These are phyloP conservation scores for Clonostachys rhizophaga DNA, from an alignment of 2,329 filamentous ascomycete genomes.

Conservation along the genomic window DNA sequence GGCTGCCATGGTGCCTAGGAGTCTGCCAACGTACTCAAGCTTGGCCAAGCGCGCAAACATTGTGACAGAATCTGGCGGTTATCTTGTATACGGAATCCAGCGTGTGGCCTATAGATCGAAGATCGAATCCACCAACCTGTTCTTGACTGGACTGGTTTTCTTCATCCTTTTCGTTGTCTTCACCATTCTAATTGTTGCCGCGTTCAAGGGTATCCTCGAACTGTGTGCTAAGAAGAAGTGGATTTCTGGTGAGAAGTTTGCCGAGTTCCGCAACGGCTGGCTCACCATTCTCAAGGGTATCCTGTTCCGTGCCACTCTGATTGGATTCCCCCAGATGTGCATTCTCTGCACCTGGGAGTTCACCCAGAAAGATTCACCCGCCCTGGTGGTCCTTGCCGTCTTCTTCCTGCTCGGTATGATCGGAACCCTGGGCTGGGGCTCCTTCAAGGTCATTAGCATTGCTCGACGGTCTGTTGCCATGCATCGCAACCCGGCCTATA, in stretches of 20 bases:
- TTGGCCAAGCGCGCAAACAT: slow-evolving; percentile 52
- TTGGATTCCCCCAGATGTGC: slow-evolving; percentile 87
- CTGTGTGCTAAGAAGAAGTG: slow-evolving; percentile 66
- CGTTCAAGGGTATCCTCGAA: slow-evolving; percentile 81
- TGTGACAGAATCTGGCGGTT: slow-evolving; percentile 48
- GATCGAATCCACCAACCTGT: slow-evolving; percentile 89
- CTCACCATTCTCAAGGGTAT: slow-evolving; percentile 89
- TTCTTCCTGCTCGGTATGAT: slow-evolving; percentile 84
- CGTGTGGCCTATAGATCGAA: slow-evolving; percentile 80
- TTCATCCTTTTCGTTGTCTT: slow-evolving; percentile 80
- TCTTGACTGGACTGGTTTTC: slow-evolving; percentile 86
- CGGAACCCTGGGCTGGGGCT: slow-evolving; percentile 76
- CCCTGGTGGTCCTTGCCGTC: slow-evolving; percentile 80
- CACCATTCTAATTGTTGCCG: slow-evolving; percentile 65
- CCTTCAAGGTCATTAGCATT: slow-evolving; percentile 83
- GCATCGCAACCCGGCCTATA: slow-evolving; percentile 96
- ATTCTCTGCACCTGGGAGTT: slow-evolving; percentile 94
- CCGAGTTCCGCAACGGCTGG: slow-evolving; percentile 94
- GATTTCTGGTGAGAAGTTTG: slow-evolving; percentile 82
- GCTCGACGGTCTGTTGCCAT: slow-evolving; percentile 83
- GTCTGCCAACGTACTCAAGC: slow-evolving; percentile 21
- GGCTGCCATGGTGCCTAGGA: slow-evolving; percentile 42
- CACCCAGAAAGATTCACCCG: slow-evolving; percentile 77
- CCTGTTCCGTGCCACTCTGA: slow-evolving; percentile 82
- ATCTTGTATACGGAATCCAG: slow-evolving; percentile 74